Conservation (phyloP, 805 yeast species). For the Henningerozyma blattae region DNA sequence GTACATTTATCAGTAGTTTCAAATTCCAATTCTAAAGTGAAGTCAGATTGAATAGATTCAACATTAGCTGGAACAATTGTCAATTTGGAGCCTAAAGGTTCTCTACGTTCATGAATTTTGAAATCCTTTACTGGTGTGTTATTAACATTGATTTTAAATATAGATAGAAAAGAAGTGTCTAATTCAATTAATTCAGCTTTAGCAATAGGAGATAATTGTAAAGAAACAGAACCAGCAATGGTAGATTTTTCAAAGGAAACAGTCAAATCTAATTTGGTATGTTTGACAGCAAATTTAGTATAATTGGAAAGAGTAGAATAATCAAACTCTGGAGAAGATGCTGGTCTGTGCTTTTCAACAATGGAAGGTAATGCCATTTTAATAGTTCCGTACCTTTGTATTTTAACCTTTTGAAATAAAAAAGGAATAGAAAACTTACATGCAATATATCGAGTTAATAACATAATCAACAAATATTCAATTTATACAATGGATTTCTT, state of each 20-base stretch:
- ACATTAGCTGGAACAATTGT: slow-evolving; percentile 16
- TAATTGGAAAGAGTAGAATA: slow-evolving; percentile 76
- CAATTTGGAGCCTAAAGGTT: slow-evolving; percentile 52
- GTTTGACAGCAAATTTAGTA: slow-evolving; percentile 33
- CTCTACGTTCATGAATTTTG: slow-evolving; percentile 28
- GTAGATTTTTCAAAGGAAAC: slow-evolving; percentile 42
- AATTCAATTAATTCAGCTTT: slow-evolving; percentile 34
- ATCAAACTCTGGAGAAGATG: slow-evolving; percentile 41
- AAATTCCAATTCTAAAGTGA: slow-evolving; percentile 36
- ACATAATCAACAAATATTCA: no score
- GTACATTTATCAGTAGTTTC: slow-evolving; percentile 66
- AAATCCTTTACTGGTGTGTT: slow-evolving; percentile 20
- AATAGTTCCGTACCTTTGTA: background rate
- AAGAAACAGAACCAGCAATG: slow-evolving; percentile 45
- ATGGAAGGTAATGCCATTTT: slow-evolving; percentile 17
- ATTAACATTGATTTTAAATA: slow-evolving; percentile 35
- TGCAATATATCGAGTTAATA: no score
- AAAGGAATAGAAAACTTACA: background rate
- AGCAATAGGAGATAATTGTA: slow-evolving; percentile 27
- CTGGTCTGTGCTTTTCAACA: slow-evolving; percentile 21
- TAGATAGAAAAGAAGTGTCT: slow-evolving; percentile 55
- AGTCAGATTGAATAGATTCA: slow-evolving; percentile 3
- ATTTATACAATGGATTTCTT: no score
- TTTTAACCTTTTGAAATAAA: background rate
- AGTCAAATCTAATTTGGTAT: slow-evolving; percentile 40